Base-by-base conservation (phyloP, 495 filamentous ascomycete species). In the Penicillium turbatum region DNA sequence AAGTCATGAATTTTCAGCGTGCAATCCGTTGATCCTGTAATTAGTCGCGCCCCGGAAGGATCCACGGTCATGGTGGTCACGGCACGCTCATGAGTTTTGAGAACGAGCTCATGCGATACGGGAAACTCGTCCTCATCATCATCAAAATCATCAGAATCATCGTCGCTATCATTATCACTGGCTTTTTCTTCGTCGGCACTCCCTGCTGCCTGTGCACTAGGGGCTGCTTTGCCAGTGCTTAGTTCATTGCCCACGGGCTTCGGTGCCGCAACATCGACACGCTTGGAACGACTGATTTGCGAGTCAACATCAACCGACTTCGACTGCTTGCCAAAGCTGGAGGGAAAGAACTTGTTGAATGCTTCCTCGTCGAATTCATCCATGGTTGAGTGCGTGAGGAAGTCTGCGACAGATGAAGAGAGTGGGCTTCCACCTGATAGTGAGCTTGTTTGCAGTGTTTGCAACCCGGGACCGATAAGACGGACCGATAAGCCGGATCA, bases 1-100 rank as follows among this genome's bases (percentile, higher is more conserved):
- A 98, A 95, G 67, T 98, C 93, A 69, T 95, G 92, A 17, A 97
- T 77, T 63, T 96, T 97, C 49, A 97, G 65, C 1, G 83, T 90
- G 70, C 90, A 92, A 70, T 98, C 93, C 37, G 86, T 89, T 2
- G 90, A 95, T 41, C 89, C 90, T 48, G 88, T 92, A 24, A 96
- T 82, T 58, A 97, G 72, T 60, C 93, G 86, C 26, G 84, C 82
- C 6, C 93, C 93, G 0, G 91, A 85, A 0, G 88, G 86, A 70
- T 98, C 93, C 26, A 95, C 75, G 5, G 90, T 85, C 50, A 89
- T 76, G 3, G 84, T 86, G 9, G 95, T 96, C 48, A 97, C 80
- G 6, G 91, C 87, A 48, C 87, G 86, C 13, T 95, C 90, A 67
- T 98, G 93, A 9, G 92, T 92, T 65, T 92, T 95, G 54, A 98